These are phyloP conservation scores for Salix udensis DNA, from an alignment of 345 rosid genomes.

Conservation along the genomic window DNA sequence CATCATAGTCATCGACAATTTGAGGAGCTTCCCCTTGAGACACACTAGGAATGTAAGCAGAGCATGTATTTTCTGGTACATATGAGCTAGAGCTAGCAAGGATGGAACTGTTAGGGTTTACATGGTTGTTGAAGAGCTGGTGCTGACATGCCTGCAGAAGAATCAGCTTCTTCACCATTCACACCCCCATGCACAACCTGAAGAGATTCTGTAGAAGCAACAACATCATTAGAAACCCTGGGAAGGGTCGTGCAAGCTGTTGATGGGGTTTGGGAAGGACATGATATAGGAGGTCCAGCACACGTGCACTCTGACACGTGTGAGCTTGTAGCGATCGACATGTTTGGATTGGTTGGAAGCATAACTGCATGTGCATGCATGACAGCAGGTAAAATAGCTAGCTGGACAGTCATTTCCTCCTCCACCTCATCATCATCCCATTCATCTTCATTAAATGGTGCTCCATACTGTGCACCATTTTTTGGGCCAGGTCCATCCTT, in stretches of 20 bases:
- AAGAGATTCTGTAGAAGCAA: conserved; percentile 18
- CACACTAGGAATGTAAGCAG: not conserved
- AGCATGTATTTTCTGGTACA: not conserved
- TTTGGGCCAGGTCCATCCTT: conserved; percentile 73
- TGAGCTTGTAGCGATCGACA: conserved; percentile 10
- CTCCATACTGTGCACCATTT: conserved; percentile 77
- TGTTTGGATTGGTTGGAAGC: conserved; percentile 11
- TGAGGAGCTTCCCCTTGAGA: conserved; percentile 16
- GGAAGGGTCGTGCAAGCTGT: not conserved
- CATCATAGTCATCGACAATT: conserved; percentile 12
- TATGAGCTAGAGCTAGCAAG: not conserved
- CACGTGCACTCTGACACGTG: conserved; percentile 9
- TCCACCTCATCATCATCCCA: conserved; percentile 47
- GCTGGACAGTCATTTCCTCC: conserved; percentile 13
- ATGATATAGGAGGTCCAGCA: conserved; percentile 22
- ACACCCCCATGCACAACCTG: not conserved
- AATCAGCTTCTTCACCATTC: not conserved
- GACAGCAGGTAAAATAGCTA: conserved; percentile 12
- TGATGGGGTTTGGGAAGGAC: conserved; percentile 25
- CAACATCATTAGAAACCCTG: not conserved
- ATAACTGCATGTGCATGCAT: not conserved
- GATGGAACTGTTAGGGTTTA: not conserved
- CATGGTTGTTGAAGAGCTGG: not conserved
- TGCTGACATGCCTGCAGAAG: not conserved
- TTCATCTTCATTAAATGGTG: conserved; percentile 67